Evolutionary conservation across 2,329 filamentous ascomycete species (phyloP), one percentile per base, ranked within the genome.

Genomic region (Bretziella fagacearum): DNA sequence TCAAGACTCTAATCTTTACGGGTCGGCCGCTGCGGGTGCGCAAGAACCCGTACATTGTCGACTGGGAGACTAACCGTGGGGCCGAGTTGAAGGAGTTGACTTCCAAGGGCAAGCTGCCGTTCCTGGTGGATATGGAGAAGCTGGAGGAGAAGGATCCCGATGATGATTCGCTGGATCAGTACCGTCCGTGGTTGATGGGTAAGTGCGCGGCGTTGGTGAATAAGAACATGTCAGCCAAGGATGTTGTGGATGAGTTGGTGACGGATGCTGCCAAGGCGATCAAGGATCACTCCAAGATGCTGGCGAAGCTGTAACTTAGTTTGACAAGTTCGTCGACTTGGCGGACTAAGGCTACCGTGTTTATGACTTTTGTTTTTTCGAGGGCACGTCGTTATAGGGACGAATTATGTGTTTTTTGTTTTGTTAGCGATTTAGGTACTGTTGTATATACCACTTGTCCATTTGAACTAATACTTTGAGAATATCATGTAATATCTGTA

Each of bases 1-100:
- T 96, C 62, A 83, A 85, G 61, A 98, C 91, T 43, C 84, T 96
- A 63, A 98, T 98, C 68, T 98, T 96, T 74, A 98, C 91, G 49
- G 91, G 91, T 48, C 84, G 91, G 50, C 91, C 91, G 29, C 72
- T 98, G 60, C 84, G 91, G 55, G 91, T 98, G 51, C 81, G 87
- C 62, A 91, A 76, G 61, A 98, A 96, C 69, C 65, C 81, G 5
- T 98, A 98, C 66, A 96, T 98, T 59, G 63, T 77, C 60, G 84
- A 94, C 71, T 98, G 91, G 91, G 89, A 98, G 68, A 80, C 81
- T 58, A 91, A 96, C 70, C 83, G 91, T 56, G 70, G 73, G 55
- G 68, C 74, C 32, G 91, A 98, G 71, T 94, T 98, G 65, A 93
- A 87, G 73, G 75, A 93, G 59, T 75, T 98, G 48, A 93, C 87